Evolutionary conservation across 768 basidiomycete species (phyloP).

Genomic region (Thelephora ganbajun): DNA sequence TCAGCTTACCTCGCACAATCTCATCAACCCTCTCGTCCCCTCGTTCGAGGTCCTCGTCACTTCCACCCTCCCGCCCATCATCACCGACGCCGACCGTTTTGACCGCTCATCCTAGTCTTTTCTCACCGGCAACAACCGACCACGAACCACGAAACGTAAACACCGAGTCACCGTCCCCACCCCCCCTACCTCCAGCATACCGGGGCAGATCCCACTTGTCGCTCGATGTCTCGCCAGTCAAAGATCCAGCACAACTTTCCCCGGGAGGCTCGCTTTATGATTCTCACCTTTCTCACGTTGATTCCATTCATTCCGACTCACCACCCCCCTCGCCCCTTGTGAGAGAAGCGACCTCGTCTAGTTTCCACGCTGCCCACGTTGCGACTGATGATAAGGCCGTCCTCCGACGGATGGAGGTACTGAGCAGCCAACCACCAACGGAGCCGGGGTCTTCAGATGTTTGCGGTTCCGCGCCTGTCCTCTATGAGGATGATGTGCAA

Average conservation of each 20-base stretch:
- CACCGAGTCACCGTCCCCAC: neutral
- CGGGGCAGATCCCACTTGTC: neutral
- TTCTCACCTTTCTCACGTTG: neutral
- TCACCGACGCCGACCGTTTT: neutral
- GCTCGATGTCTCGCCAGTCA: neutral
- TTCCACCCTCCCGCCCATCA: slow-evolving; percentile 22
- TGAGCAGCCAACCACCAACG: slow-evolving; percentile 14
- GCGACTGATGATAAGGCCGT: slow-evolving; percentile 23
- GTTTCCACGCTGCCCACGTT: slow-evolving; percentile 16
- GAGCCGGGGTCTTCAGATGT: neutral
- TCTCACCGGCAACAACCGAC: neutral
- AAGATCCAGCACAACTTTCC: slow-evolving; percentile 1
- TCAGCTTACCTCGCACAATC: slow-evolving; percentile 8
- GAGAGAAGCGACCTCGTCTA: neutral
- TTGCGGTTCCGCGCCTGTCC: neutral
- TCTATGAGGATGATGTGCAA: neutral
- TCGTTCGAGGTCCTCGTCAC: slow-evolving; percentile 23
- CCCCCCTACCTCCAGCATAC: neutral
- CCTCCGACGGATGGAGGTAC: slow-evolving; percentile 17
- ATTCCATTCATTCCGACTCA: neutral
- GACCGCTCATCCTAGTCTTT: neutral
- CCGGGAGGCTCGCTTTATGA: neutral
- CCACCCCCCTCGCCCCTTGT: neutral
- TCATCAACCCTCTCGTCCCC: neutral
- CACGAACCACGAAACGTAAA: neutral